Percentiles rank a stretch among this genome's conserved stretches.
phyloP scores from a whole-genome alignment of 768 basidiomycete genomes.

The Amanita phalloides region DNA sequence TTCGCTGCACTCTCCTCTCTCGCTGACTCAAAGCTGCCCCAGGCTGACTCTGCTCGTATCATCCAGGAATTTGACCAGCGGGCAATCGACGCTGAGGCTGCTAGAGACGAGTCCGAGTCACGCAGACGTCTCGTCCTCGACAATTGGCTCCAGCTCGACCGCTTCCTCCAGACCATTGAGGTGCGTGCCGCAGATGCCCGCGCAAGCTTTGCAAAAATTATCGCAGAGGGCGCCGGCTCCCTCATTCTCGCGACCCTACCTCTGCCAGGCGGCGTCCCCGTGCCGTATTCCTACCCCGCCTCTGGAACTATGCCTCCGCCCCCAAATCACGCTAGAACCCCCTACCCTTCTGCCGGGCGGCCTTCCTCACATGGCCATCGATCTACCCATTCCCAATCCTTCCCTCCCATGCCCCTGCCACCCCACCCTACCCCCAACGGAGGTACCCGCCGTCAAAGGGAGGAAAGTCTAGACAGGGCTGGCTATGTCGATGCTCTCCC shows the following conservation, averaged over 20 bases:
- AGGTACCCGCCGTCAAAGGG: constrained; percentile 28
- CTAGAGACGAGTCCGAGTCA: constrained; percentile 45
- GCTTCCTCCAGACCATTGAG: constrained; percentile 35
- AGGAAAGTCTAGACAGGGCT: constrained; percentile 28
- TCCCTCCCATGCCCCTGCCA: not conserved
- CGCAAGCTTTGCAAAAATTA: constrained; percentile 30
- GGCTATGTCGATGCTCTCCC: constrained; percentile 13
- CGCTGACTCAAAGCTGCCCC: constrained; percentile 7
- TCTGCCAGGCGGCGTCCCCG: constrained; percentile 8
- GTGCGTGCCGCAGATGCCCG: constrained; percentile 38
- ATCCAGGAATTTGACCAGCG: constrained; percentile 39
- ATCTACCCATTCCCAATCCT: constrained; percentile 3
- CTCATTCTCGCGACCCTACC: constrained; percentile 27
- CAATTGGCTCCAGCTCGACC: constrained; percentile 39
- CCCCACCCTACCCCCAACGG: constrained; percentile 9
- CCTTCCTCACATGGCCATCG: constrained; percentile 2
- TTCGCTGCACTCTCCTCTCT: constrained; percentile 14
- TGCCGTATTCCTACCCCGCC: not conserved
- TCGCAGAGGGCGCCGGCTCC: constrained; percentile 32
- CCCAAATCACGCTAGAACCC: not conserved
- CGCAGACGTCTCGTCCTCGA: constrained; percentile 32
- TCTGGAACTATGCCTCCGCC: constrained; percentile 1
- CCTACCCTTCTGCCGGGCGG: not conserved
- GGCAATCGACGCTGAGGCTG: constrained; percentile 35
- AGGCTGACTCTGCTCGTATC: constrained; percentile 21